Percentiles rank a stretch among this genome's conserved stretches.
Evolutionary conservation across 164 flowering plant genomes (phyloP).

Genomic region (Euptelea pleiosperma): DNA sequence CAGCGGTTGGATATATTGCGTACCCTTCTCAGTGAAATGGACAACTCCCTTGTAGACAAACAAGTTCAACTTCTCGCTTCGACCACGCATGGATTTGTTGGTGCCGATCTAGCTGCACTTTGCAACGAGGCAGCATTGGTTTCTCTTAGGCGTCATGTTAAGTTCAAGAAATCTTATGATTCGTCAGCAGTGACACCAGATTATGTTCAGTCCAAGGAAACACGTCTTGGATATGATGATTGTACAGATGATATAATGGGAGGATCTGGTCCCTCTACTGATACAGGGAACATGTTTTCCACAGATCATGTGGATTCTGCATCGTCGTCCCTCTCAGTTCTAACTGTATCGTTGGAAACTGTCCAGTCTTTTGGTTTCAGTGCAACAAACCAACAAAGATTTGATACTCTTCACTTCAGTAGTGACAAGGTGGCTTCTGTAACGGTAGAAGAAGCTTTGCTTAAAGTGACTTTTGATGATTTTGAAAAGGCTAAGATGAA

Average conservation of each 20-base stretch:
- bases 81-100: constrained; percentile 90
- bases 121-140: constrained; percentile 77
- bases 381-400: constrained; percentile 5
- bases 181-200: background rate
- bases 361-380: constrained; percentile 8
- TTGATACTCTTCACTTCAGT: constrained; percentile 1
- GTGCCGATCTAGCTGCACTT: constrained; percentile 88
- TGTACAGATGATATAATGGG: constrained; percentile 20
- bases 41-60: constrained; percentile 53
- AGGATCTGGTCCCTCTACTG: constrained; percentile 16
- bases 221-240: constrained; percentile 12
- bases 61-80: constrained; percentile 63
- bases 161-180: constrained; percentile 16
- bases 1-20: constrained; percentile 75
- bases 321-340: constrained; percentile 24
- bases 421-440: constrained; percentile 9
- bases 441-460: constrained; percentile 20
- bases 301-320: constrained; percentile 27
- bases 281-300: constrained; percentile 6
- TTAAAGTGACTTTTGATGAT: constrained; percentile 56
- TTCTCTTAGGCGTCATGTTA: constrained; percentile 56
- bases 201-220: constrained; percentile 8
- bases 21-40: constrained; percentile 53
- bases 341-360: constrained; percentile 23
- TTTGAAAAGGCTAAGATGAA: constrained; percentile 85